A percentile compares a stretch with the other conserved stretches of the same genome.
phyloP scores from a whole-genome alignment of 805 yeast genomes.

The Pichia thaimueangensis region DNA sequence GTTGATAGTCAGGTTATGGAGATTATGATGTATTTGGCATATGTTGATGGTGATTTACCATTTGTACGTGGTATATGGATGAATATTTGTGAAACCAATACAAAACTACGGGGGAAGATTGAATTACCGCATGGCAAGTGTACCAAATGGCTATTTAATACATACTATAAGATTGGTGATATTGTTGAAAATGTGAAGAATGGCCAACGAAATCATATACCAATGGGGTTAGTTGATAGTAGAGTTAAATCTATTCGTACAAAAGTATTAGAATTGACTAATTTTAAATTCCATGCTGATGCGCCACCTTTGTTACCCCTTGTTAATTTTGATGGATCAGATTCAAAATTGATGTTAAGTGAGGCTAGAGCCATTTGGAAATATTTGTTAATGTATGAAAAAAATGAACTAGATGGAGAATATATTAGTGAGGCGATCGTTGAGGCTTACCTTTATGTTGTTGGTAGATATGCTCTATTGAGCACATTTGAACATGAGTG shows the following conservation, averaged over 20 bases:
- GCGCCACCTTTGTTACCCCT: conserved; percentile 71
- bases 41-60: conserved; percentile 70
- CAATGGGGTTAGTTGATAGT: conserved; percentile 32
- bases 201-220: conserved; percentile 12
- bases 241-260: conserved; percentile 37
- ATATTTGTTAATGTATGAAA: conserved; percentile 37
- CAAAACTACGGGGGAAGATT: conserved; percentile 15
- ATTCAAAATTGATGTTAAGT: conserved; percentile 42
- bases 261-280: conserved; percentile 28
- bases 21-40: conserved; percentile 69
- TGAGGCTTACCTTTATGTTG: conserved; percentile 47
- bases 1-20: conserved; percentile 44
- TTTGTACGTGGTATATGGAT: conserved; percentile 62
- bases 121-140: conserved; percentile 20
- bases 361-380: conserved; percentile 79
- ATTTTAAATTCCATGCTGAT: conserved; percentile 27
- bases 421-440: conserved; percentile 38
- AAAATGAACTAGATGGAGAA: not conserved
- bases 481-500: conserved; percentile 33
- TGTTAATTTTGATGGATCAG: conserved; percentile 26
- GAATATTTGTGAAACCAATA: conserved; percentile 21
- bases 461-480: conserved; percentile 32
- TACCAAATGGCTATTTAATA: conserved; percentile 38
- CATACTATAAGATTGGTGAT: conserved; percentile 24
- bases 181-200: conserved; percentile 2